Evolutionary conservation across 2,329 filamentous ascomycete genomes (phyloP).

Genomic region (Didymella sp.): DNA sequence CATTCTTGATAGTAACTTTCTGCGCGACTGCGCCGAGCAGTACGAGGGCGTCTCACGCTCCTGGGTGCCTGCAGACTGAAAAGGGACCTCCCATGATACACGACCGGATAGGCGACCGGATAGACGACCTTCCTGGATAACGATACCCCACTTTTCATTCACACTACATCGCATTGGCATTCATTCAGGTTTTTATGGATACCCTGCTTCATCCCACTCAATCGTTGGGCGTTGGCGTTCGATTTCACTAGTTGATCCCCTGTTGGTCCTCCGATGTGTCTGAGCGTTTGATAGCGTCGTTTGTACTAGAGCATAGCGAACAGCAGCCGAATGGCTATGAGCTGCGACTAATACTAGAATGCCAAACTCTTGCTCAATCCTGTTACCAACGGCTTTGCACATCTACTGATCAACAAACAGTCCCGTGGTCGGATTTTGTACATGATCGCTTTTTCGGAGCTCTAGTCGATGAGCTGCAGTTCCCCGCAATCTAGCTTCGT

Average conservation of each 20-base stretch:
- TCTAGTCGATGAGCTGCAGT: not conserved
- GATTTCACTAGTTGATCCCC: not conserved
- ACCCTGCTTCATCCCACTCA: slow-evolving; percentile 28
- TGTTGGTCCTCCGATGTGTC: not conserved
- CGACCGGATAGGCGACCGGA: slow-evolving; percentile 1
- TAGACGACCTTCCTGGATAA: slow-evolving; percentile 33
- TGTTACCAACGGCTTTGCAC: not conserved
- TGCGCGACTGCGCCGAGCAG: slow-evolving; percentile 48
- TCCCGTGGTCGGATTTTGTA: not conserved
- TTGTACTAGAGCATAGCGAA: not conserved
- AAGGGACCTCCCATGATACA: slow-evolving; percentile 1
- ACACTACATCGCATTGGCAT: not conserved
- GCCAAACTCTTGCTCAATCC: not conserved
- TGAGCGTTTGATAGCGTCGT: slow-evolving; percentile 7
- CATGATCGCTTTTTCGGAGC: not conserved
- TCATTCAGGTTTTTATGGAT: slow-evolving; percentile 23
- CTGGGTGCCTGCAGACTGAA: slow-evolving; percentile 37
- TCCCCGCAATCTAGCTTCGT: slow-evolving; percentile 6
- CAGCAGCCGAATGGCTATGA: not conserved
- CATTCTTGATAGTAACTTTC: slow-evolving; percentile 63
- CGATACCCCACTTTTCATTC: slow-evolving; percentile 26
- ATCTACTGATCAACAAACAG: not conserved
- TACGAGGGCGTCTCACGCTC: slow-evolving; percentile 40
- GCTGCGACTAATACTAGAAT: slow-evolving; percentile 3
- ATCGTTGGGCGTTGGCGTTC: slow-evolving; percentile 12